Evolutionary conservation across 1,284 basidiomycete species (phyloP).

Genomic region (Trametes polyzona): DNA sequence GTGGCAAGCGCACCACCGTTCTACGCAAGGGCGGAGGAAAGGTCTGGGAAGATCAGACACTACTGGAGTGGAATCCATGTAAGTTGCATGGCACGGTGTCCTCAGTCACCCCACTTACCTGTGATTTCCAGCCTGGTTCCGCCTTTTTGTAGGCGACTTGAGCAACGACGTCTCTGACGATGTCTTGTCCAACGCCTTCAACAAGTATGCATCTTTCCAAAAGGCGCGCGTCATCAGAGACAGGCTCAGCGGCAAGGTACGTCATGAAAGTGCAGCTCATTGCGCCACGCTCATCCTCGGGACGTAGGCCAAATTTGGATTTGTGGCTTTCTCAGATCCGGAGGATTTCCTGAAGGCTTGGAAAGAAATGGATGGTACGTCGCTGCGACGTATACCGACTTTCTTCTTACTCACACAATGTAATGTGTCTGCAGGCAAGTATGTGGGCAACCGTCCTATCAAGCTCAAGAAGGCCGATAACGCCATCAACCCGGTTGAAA

Average conservation of each 20-base stretch:
- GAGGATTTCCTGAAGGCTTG: constrained; percentile 98
- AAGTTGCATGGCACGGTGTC: constrained; percentile 38
- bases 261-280: neutral
- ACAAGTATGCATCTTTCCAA: constrained; percentile 89
- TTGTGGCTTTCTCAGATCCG: constrained; percentile 97
- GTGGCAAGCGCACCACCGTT: constrained; percentile 93
- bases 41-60: constrained; percentile 97
- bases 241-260: constrained; percentile 84
- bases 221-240: constrained; percentile 97
- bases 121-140: constrained; percentile 82
- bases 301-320: constrained; percentile 90
- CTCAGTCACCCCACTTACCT: constrained; percentile 20
- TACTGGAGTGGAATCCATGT: constrained; percentile 98
- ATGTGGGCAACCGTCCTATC: constrained; percentile 94
- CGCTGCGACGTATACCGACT: neutral
- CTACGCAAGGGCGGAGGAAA: constrained; percentile 94
- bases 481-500: constrained; percentile 88
- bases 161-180: constrained; percentile 99
- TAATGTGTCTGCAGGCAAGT: constrained; percentile 73
- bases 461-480: constrained; percentile 90
- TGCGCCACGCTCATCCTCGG: neutral
- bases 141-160: constrained; percentile 96
- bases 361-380: constrained; percentile 98
- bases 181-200: constrained; percentile 90
- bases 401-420: neutral